These are phyloP conservation scores for Aurinia saxatilis DNA, from an alignment of 345 rosid species.

Conservation along the genomic window DNA sequence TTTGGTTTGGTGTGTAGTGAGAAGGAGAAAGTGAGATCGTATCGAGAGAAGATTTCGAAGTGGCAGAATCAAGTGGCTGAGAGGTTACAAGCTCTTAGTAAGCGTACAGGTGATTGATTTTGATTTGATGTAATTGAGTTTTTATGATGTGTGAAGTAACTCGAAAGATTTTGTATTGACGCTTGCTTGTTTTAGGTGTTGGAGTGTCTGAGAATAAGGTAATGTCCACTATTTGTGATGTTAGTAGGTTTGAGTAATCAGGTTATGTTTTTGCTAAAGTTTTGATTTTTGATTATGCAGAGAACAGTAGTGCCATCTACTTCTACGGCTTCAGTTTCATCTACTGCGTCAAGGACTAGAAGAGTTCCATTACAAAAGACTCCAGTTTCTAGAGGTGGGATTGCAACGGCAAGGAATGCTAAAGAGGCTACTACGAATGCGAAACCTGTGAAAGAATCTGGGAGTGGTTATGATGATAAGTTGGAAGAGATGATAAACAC, in stretches of 20 bases:
- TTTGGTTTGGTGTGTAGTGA: slow-evolving; percentile 43
- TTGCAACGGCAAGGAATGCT: slow-evolving; percentile 31
- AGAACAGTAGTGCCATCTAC: slow-evolving; percentile 36
- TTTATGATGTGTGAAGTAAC: not conserved
- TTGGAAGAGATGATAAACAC: slow-evolving; percentile 83
- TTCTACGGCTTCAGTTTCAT: slow-evolving; percentile 45
- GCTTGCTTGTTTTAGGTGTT: slow-evolving; percentile 35
- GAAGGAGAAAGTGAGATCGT: slow-evolving; percentile 69
- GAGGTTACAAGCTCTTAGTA: slow-evolving; percentile 58
- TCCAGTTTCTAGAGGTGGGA: slow-evolving; percentile 31
- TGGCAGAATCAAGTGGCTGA: slow-evolving; percentile 91
- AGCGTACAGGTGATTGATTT: slow-evolving; percentile 48
- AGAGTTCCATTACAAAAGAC: slow-evolving; percentile 31
- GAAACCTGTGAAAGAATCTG: slow-evolving; percentile 50
- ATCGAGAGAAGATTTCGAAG: slow-evolving; percentile 76
- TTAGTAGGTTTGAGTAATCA: not conserved
- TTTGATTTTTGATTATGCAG: slow-evolving; percentile 35
- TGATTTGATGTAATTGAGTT: not conserved
- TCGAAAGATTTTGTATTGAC: not conserved
- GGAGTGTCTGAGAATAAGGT: slow-evolving; percentile 65
- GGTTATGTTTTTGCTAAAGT: not conserved
- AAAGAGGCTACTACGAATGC: slow-evolving; percentile 38
- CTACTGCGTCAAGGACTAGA: slow-evolving; percentile 37
- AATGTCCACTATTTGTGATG: not conserved
- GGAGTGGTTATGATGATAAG: slow-evolving; percentile 59